Evolutionary conservation across 495 filamentous ascomycete genomes (phyloP), one percentile per base, ranked within the genome.

Genomic region (Bombardia bombarda): DNA sequence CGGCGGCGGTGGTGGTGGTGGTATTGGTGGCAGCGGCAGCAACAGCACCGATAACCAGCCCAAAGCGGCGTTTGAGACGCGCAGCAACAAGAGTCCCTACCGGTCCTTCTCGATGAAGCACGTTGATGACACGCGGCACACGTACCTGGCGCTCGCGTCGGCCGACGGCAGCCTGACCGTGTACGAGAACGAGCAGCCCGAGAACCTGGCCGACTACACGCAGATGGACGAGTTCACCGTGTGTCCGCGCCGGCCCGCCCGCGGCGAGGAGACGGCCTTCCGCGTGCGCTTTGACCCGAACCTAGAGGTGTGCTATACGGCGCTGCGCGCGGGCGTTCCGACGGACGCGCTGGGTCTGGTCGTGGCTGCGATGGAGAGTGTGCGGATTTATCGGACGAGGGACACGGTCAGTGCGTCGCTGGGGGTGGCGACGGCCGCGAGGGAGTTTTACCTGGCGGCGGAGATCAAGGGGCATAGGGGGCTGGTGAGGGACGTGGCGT

Each of bases 401-500:
- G 81, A 85, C 49, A 62, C 61, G 8, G 69, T 78, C 16, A 74
- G 70, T 21, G 71, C 76, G 7, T 62, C 55, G 14, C 60, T 74
- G 46, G 72, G 70, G 28, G 59, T 74, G 5, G 47, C 63, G 0
- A 75, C 75, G 30, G 67, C 66, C 3, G 59, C 65, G 4, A 75
- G 75, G 37, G 75, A 75, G 32, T 88, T 97, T 55, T 92, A 90
- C 50, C 72, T 83, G 9, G 87, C 87, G 5, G 78, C 84, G 21
- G 84, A 87, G 53, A 66, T 97, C 20, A 42, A 23, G 10, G 32
- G 36, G n/a, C 84, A 94, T 51, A 63, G 73, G 2, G 79, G 80
- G 0, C 67, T 97, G 31, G 84, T 99, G n/a, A 73, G 90, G 40
- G 90, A 95, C 54, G 81, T 96, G 4, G 80, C 86, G 7, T 99